Conservation (phyloP, 352 stramenopile genomes). For the Globisporangium takayamanum region DNA sequence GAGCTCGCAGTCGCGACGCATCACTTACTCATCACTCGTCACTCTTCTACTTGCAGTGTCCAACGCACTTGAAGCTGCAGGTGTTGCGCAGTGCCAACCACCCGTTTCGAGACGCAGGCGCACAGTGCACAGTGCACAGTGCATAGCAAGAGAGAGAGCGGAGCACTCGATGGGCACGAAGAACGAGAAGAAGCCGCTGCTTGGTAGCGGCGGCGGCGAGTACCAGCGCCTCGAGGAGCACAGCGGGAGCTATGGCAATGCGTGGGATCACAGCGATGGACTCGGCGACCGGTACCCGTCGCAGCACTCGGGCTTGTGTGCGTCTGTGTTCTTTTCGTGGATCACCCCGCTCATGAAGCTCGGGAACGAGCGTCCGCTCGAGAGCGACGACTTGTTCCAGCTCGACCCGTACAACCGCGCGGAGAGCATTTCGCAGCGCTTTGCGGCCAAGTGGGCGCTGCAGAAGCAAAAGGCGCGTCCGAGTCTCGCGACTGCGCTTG, state of each 20-base stretch:
- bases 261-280: neutral
- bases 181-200: slow-evolving; percentile 26
- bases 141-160: too few species aligned
- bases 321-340: slow-evolving; percentile 81
- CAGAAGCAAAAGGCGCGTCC: slow-evolving; percentile 28
- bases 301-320: slow-evolving; percentile 43
- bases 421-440: slow-evolving; percentile 30
- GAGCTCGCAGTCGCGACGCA: too few species aligned
- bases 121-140: too few species aligned
- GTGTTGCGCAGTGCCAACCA: too few species aligned
- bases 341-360: slow-evolving; percentile 83
- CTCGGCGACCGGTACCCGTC: slow-evolving; percentile 61
- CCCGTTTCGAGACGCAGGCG: too few species aligned
- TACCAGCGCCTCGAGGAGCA: neutral
- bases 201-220: slow-evolving; percentile 7
- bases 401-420: slow-evolving; percentile 72
- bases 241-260: neutral
- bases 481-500: slow-evolving; percentile 48
- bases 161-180: neutral
- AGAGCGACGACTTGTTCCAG: slow-evolving; percentile 81
- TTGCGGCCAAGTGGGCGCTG: slow-evolving; percentile 36
- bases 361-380: slow-evolving; percentile 68
- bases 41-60: too few species aligned
- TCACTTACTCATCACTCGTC: too few species aligned
- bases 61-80: too few species aligned